phyloP scores from a whole-genome alignment of 305 asterid genomes.

The Withania somnifera region DNA sequence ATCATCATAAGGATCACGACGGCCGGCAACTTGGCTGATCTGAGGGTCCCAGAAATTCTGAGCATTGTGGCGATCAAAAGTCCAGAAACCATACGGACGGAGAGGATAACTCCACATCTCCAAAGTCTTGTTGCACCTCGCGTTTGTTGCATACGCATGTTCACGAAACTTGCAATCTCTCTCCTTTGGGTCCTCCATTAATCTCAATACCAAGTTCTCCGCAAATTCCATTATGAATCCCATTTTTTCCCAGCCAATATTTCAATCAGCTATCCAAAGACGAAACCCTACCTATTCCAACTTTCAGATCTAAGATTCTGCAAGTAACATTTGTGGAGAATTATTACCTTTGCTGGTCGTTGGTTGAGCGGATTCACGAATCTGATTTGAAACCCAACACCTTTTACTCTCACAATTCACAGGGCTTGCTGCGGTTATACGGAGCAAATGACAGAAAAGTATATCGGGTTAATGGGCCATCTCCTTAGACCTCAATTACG shows the following conservation, averaged over 20 bases:
- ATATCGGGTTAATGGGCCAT: too few species aligned
- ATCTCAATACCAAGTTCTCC: constrained; percentile 60
- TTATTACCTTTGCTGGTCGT: neutral
- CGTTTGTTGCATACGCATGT: constrained; percentile 35
- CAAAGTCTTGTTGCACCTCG: constrained; percentile 36
- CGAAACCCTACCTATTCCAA: neutral
- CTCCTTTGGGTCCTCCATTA: constrained; percentile 87
- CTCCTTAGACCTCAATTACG: too few species aligned
- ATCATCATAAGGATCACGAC: constrained; percentile 88
- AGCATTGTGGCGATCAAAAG: constrained; percentile 78
- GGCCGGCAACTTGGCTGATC: constrained; percentile 76
- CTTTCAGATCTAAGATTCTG: neutral
- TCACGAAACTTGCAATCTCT: constrained; percentile 72
- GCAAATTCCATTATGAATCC: constrained; percentile 92
- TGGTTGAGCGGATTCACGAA: neutral
- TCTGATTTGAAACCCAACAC: too few species aligned
- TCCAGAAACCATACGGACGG: constrained; percentile 90
- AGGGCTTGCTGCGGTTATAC: neutral
- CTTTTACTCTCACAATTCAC: neutral
- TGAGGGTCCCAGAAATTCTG: constrained; percentile 62
- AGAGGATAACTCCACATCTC: constrained; percentile 78
- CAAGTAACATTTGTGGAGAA: neutral
- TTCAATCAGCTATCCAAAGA: neutral
- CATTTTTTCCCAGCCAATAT: constrained; percentile 22
- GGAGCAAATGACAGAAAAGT: too few species aligned